Conservation (phyloP, 2,329 filamentous ascomycete genomes). For the Ceratocystis smalleyi region DNA sequence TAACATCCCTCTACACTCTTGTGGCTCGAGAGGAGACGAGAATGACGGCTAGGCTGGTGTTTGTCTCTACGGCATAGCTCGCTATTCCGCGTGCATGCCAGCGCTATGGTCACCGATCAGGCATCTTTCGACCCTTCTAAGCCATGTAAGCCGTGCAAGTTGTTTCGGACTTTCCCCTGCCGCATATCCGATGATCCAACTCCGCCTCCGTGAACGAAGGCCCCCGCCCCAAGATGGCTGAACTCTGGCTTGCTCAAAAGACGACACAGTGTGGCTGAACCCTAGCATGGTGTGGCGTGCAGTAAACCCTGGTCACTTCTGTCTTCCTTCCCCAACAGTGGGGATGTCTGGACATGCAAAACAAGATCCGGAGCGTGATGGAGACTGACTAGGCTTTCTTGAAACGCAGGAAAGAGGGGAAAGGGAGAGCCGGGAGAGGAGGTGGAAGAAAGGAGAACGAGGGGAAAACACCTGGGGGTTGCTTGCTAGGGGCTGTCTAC, state of each 20-base stretch:
- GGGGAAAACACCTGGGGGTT: neutral
- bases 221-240: neutral
- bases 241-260: neutral
- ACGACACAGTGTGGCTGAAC: neutral
- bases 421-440: neutral
- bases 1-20: neutral
- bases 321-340: neutral
- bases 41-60: neutral
- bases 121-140: neutral
- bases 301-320: neutral
- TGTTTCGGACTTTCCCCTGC: constrained; percentile 2
- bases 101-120: neutral
- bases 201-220: neutral
- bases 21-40: no score
- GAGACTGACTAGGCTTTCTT: neutral
- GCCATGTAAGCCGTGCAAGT: neutral
- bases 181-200: neutral
- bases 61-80: neutral
- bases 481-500: no score
- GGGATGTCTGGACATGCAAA: neutral
- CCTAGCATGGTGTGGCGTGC: neutral
- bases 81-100: neutral
- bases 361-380: neutral
- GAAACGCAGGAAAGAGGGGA: neutral
- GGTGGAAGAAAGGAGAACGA: neutral